Evolutionary conservation across 2,329 filamentous ascomycete species (phyloP), one percentile per base, ranked within the genome.

Genomic region (Hysterium pulicare): DNA sequence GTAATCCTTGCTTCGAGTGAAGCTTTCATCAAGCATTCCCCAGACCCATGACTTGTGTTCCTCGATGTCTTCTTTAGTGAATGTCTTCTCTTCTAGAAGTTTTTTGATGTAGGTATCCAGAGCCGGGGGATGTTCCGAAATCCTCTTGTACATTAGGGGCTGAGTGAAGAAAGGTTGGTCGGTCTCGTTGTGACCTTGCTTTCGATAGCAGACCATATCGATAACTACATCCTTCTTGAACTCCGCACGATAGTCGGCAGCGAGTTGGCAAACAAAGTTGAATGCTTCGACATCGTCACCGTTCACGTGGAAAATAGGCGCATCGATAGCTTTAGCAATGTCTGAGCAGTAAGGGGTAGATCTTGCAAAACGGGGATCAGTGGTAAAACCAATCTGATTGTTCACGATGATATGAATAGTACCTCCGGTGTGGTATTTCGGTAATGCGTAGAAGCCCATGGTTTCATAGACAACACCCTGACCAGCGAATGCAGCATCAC

Each of bases 21-120:
- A 98, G 73, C 90, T 96, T 70, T 97, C 91, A 64, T 95, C 91
- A 44, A 98, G 79, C 90, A 97, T 97, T 49, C 87, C 87, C 93
- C 91, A 98, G 46, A 97, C 93, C 93, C 93, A 98, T 69, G 94
- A 87, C 79, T 95, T 95, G 79, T 98, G 93, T 77, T 98, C 93
- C 45, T 98, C 91, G 47, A 98, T 86, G 65, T 98, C 93, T 60
- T 93, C 90, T 74, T 95, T 91, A 55, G 88, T 95, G 74, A 98
- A 98, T 41, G 87, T 95, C 58, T 90, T 89, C 62, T 96, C 90
- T 49, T 89, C 78, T 33, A 96, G 77, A 41, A 98, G 83, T 77
- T 95, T 87, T 62, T 95, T 81, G 55, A 93, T 81, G 67, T 98
- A 98, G 61, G 88, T 87, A 64, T 95, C 86, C 46, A 98, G 83